Evolutionary conservation across 1,139 yeast species (phyloP), one percentile per base, ranked within the genome.

Genomic region (Pneumocystis canis): DNA sequence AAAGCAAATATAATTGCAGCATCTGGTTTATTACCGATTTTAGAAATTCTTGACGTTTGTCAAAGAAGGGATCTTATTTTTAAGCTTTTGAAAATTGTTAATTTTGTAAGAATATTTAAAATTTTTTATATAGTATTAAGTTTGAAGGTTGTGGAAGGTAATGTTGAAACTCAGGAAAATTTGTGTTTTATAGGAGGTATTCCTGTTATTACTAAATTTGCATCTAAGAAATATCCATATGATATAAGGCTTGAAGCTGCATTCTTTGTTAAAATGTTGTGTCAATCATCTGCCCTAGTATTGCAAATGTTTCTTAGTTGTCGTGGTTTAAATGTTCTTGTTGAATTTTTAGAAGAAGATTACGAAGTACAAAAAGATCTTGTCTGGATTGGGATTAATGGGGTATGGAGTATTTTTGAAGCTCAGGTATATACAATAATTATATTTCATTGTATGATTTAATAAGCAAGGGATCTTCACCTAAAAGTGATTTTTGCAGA

Each of bases 141-240:
- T 57, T 25, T 35, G 14, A 39, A 57, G 59, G 41, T 57, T 57
- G 77, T 81, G 64, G 77, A 72, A 37, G 70, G 69, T 18, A 73
- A 76, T 66, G 65, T 71, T 2, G 72, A 73, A 9, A 77, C 76
- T 54, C 75, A 80, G 66, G 84, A 81, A 65, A 80, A 77, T 68
- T 80, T 81, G 53, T 79, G 84, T 66, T 72, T 80, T 41, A 72
- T 82, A 60, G 86, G 86, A 2, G 87, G 87, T 0, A 78, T 83
- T 28, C 83, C 85, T 0, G 70, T 77, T 28, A 72, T 82, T 78
- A 64, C 61, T 11, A 57, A 58, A n/a, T 63, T 81, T 66, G 71
- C 80, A 16, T 74, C 73, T 41, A 72, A 72, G 31, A 73, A 76
- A 1, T 77, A 73, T 66, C 76, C 76, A 28, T 63, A 70, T 5